Conservation (phyloP, 352 stramenopile genomes). For the Globisporangium middletonii region DNA sequence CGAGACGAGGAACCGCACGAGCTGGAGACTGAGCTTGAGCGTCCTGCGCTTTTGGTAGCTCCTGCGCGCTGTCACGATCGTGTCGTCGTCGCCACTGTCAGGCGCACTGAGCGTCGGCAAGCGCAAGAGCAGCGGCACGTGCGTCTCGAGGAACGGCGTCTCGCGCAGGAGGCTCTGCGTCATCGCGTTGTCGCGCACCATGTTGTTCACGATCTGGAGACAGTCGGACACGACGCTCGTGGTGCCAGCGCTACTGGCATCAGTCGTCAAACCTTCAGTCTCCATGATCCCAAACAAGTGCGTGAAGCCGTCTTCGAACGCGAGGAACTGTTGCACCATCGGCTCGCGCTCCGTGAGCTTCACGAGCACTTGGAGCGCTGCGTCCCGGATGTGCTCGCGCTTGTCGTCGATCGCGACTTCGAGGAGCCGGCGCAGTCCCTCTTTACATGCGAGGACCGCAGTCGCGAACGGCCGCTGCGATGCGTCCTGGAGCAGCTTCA, state of each 20-base stretch:
- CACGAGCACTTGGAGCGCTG: constrained; percentile 57
- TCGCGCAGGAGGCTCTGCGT: constrained; percentile 71
- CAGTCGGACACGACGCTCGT: constrained; percentile 56
- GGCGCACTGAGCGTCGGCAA: constrained; percentile 18
- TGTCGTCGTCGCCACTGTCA: constrained; percentile 10
- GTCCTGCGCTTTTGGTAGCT: constrained; percentile 42
- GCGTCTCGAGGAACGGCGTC: constrained; percentile 42
- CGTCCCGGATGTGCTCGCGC: constrained; percentile 78
- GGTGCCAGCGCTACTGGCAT: constrained; percentile 9
- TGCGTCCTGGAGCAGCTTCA: constrained; percentile 53
- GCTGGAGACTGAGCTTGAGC: constrained; percentile 53
- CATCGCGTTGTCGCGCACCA: constrained; percentile 74
- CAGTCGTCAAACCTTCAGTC: constrained; percentile 29
- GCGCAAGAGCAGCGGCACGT: constrained; percentile 44
- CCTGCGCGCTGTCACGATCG: constrained; percentile 11
- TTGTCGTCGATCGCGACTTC: constrained; percentile 71
- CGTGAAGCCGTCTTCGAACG: constrained; percentile 74
- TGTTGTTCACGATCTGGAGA: constrained; percentile 76
- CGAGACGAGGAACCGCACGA: constrained; percentile 58
- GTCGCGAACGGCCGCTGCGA: constrained; percentile 40
- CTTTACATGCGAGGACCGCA: constrained; percentile 49
- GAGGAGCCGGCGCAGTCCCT: constrained; percentile 58
- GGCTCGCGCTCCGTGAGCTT: constrained; percentile 62
- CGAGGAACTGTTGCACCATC: constrained; percentile 75
- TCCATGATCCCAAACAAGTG: constrained; percentile 78